Evolutionary conservation across 768 basidiomycete genomes (phyloP).

Genomic region (Rhizopogon sp.): DNA sequence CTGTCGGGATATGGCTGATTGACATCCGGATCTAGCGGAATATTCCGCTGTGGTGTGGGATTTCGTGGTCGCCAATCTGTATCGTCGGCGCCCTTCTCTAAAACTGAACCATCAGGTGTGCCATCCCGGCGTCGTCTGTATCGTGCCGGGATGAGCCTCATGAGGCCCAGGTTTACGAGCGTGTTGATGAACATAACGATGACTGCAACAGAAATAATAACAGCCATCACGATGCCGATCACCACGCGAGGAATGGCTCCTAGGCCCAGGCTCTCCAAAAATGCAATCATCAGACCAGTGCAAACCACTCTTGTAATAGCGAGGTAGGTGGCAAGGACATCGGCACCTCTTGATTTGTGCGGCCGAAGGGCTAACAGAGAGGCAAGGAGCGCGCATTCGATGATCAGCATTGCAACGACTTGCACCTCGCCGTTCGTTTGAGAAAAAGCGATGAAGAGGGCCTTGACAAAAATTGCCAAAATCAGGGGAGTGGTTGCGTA

Average conservation of each 20-base stretch:
- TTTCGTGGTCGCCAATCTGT: constrained; percentile 37
- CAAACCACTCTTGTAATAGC: constrained; percentile 64
- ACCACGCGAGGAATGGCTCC: constrained; percentile 75
- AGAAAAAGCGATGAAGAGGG: constrained; percentile 68
- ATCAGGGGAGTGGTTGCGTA: constrained; percentile 62
- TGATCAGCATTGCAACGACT: constrained; percentile 56
- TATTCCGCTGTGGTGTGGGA: constrained; percentile 47
- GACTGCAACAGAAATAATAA: constrained; percentile 67
- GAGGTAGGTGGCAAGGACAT: constrained; percentile 66
- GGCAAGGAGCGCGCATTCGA: constrained; percentile 60
- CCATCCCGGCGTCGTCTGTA: constrained; percentile 12
- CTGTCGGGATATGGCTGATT: constrained; percentile 42
- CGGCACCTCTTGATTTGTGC: constrained; percentile 60
- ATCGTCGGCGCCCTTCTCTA: constrained; percentile 26
- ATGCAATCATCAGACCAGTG: constrained; percentile 71
- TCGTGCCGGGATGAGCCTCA: constrained; percentile 18
- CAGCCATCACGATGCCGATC: constrained; percentile 70
- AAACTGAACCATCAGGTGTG: constrained; percentile 11
- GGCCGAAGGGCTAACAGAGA: constrained; percentile 54
- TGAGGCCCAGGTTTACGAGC: constrained; percentile 42
- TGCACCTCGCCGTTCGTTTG: constrained; percentile 61
- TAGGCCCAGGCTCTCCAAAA: constrained; percentile 60
- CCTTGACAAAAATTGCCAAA: constrained; percentile 55
- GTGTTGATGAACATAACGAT: constrained; percentile 67
- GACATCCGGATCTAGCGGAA: constrained; percentile 34